phyloP scores from a whole-genome alignment of 2,329 filamentous ascomycete species.

The Biscogniauxia mediterranea region DNA sequence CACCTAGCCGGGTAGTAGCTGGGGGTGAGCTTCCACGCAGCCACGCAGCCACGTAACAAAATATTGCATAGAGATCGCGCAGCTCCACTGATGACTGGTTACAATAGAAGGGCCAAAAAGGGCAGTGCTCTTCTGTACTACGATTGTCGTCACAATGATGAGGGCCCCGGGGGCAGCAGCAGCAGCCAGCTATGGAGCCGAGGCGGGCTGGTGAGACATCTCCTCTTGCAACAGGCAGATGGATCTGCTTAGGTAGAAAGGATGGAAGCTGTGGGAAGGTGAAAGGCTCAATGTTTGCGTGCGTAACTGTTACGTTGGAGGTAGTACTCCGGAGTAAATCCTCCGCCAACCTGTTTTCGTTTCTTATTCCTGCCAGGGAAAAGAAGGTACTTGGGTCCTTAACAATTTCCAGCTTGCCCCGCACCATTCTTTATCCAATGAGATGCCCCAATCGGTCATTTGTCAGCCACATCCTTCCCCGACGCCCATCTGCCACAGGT shows the following conservation, averaged over 20 bases:
- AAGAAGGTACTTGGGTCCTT: constrained; percentile 19
- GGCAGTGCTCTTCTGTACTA: no score
- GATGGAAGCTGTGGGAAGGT: constrained; percentile 2
- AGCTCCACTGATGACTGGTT: no score
- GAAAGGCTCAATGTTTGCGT: constrained; percentile 1
- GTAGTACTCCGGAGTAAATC: constrained; percentile 17
- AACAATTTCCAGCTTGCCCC: constrained; percentile 20
- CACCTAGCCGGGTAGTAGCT: no score
- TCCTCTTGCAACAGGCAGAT: no score
- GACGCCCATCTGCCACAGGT: neutral
- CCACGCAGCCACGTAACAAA: no score
- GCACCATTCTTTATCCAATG: neutral
- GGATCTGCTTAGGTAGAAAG: neutral
- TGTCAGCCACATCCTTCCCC: neutral
- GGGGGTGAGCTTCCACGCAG: no score
- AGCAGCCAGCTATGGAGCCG: no score
- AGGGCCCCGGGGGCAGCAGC: no score
- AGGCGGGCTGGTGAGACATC: no score
- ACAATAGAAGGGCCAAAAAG: no score
- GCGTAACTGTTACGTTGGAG: constrained; percentile 1
- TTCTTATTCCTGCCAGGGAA: neutral
- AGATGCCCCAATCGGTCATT: neutral
- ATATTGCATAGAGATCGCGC: no score
- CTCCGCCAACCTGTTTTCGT: constrained; percentile 8
- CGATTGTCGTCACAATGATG: no score